Base-by-base conservation (phyloP, 106 monocot species). In the Agapanthus africanus region DNA sequence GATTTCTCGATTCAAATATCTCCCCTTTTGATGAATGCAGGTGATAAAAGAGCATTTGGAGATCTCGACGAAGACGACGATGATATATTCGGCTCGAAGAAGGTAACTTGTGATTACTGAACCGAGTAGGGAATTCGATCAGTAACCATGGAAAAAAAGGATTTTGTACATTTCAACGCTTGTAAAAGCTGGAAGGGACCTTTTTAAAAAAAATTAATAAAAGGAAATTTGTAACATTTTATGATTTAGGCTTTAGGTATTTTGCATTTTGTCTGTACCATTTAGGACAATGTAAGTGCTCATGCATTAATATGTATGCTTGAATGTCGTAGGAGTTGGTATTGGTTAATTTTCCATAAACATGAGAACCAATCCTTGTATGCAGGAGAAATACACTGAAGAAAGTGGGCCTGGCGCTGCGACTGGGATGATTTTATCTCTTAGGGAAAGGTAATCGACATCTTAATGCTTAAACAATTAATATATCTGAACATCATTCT, bases 401-500 rank as follows among this genome's bases (percentile, higher is more conserved):
- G 94, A 95, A 80, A 91, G 82, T 80, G 91, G 79, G 25, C 94
- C 91, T 68, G 97, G 97, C 76, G 91, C 83, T 23, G 78, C 86
- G 7, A 97, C 97, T 54, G 97, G 97, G 46, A 87, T 97, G 82
- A 97, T 97, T 73, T 73, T 97, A 49, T 92, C 97, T 77, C 86
- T 97, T 39, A 88, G 97, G 46, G 97, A 97, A 78, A 97, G 97
- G 97, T 92, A 77, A 23, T 44, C 13, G 7, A 4, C 16, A 42
- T 22, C 42, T 41, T 41, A 39, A 64, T 37, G 60, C 1, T 61
- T 27, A 25, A 8, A 15, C 15, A 7, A 9, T 5, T 4, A 30
- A 56, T 73, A 69, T 72, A 6, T 59, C 15, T 34, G 11, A 11
- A n/a, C 26, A 52, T 32, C 2, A 30, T 57, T 9, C 14, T 57